These are phyloP conservation scores for Ganoderma leucocontextum DNA, from an alignment of 1,284 basidiomycete genomes.

Conservation along the genomic window DNA sequence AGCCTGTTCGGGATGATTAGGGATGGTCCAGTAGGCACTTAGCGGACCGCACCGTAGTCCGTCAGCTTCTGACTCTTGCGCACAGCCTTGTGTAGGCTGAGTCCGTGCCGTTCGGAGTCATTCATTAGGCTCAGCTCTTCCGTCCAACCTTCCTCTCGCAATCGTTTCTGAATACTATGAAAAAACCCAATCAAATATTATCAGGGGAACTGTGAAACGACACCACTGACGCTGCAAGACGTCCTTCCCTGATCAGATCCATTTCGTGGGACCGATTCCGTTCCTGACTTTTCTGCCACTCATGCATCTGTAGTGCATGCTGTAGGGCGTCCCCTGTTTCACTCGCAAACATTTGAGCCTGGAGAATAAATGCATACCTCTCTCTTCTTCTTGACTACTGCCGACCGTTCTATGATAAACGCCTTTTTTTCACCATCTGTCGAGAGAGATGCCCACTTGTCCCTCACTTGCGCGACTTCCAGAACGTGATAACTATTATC, in stretches of 20 bases:
- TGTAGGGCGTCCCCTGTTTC: background rate
- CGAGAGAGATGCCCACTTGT: slow-evolving; percentile 3
- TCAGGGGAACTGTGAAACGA: background rate
- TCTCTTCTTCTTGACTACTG: background rate
- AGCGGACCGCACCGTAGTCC: background rate
- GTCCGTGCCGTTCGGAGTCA: background rate
- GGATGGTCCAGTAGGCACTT: background rate
- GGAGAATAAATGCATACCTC: background rate
- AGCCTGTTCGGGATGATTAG: background rate
- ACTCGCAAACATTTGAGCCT: too few species aligned
- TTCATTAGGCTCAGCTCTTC: slow-evolving; percentile 9
- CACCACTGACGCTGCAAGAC: slow-evolving; percentile 8
- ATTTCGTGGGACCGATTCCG: background rate
- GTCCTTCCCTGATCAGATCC: slow-evolving; percentile 2
- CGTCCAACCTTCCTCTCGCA: slow-evolving; percentile 12
- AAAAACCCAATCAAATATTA: background rate
- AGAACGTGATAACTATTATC: background rate
- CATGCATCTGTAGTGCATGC: background rate
- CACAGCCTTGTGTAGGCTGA: background rate
- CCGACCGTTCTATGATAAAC: background rate
- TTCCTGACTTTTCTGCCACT: slow-evolving; percentile 4
- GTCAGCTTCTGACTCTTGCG: slow-evolving; percentile 15
- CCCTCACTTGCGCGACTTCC: slow-evolving; percentile 1
- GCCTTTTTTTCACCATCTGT: slow-evolving; percentile 9
- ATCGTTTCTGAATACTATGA: slow-evolving; percentile 4